Percentiles rank a stretch among this genome's conserved stretches.
These are phyloP conservation scores for Chrysopogon serrulatus DNA, from an alignment of 176 grass and related monocot species.

Conservation along the genomic window DNA sequence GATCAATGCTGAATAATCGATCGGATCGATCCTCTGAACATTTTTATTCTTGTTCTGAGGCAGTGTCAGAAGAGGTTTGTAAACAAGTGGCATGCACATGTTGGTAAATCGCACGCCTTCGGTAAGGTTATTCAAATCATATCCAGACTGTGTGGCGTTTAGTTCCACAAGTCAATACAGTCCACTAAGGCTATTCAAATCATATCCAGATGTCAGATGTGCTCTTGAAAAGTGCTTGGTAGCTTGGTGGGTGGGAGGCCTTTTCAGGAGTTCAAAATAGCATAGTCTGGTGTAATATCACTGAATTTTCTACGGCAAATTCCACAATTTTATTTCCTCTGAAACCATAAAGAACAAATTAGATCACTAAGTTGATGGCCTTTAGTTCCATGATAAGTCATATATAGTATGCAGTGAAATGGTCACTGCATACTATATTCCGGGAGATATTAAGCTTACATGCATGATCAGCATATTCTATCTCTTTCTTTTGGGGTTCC, in stretches of 20 bases:
- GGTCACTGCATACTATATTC: constrained; percentile 1
- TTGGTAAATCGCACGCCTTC: constrained; percentile 24
- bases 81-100: not conserved
- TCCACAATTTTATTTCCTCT: not conserved
- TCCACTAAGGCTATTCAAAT: constrained; percentile 30
- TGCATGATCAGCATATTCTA: not conserved
- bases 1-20: not conserved
- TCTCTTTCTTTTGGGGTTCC: not conserved
- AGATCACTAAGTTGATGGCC: not conserved
- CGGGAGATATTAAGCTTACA: not conserved
- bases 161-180: not conserved
- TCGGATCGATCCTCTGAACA: not conserved
- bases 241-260: not conserved
- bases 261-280: not conserved
- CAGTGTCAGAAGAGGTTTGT: not conserved
- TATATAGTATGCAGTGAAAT: no score
- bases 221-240: constrained; percentile 1
- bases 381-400: no score
- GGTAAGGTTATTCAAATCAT: not conserved
- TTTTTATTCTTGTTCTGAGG: not conserved
- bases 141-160: not conserved
- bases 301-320: not conserved
- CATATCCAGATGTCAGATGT: not conserved
- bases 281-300: not conserved
- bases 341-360: not conserved